phyloP scores from a whole-genome alignment of 352 stramenopile species.

The Globisporangium apiculatum region DNA sequence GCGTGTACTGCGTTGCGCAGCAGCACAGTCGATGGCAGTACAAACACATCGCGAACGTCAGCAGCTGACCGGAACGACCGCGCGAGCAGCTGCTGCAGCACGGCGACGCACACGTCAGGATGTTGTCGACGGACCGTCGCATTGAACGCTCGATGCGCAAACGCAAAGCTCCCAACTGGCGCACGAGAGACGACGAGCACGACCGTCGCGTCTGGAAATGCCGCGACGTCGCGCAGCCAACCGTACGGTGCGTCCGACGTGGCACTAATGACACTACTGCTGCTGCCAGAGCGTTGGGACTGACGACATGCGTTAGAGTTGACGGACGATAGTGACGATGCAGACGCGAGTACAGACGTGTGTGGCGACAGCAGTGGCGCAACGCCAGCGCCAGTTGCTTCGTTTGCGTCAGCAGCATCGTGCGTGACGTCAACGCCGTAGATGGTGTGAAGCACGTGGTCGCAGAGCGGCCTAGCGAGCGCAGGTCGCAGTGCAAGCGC shows the following conservation, averaged over 20 bases:
- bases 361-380: background rate
- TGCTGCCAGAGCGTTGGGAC: background rate
- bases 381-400: background rate
- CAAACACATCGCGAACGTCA: slow-evolving; percentile 6
- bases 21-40: slow-evolving; percentile 7
- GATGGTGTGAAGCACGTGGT: slow-evolving; percentile 17
- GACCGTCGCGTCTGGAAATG: slow-evolving; percentile 16
- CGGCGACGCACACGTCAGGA: slow-evolving; percentile 9
- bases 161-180: slow-evolving; percentile 26
- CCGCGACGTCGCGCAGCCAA: slow-evolving; percentile 16
- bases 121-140: slow-evolving; percentile 8
- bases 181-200: slow-evolving; percentile 17
- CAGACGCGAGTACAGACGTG: background rate
- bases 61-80: background rate
- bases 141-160: slow-evolving; percentile 27
- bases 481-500: slow-evolving; percentile 21
- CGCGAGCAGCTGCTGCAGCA: slow-evolving; percentile 13
- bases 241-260: slow-evolving; percentile 1
- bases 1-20: slow-evolving; percentile 1
- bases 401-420: background rate
- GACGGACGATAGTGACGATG: background rate
- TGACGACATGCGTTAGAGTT: too few species aligned
- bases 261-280: too few species aligned
- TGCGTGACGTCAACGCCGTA: slow-evolving; percentile 18
- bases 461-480: slow-evolving; percentile 17